Conservation (phyloP, 23 red algal species). For the Gracilaria domingensis region DNA sequence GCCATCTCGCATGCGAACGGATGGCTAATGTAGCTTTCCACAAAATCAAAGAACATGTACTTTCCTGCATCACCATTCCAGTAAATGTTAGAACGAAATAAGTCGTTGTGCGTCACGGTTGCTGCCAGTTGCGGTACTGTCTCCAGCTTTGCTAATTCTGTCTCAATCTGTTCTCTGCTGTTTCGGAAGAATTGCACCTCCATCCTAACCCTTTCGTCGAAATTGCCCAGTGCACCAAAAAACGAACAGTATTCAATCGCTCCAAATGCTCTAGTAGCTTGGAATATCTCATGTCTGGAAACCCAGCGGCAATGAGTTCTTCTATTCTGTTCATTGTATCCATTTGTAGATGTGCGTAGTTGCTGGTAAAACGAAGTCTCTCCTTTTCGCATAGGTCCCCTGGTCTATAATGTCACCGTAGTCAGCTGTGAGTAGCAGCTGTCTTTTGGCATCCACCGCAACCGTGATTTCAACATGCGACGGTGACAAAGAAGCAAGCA, state of each 20-base stretch:
- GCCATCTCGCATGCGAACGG: background rate
- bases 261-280: background rate
- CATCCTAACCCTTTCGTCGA: background rate
- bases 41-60: slow-evolving; percentile 33
- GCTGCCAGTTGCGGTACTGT: background rate
- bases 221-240: too few relatives aligned
- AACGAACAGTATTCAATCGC: too few relatives aligned
- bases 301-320: background rate
- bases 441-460: slow-evolving; percentile 10
- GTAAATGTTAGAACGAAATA: slow-evolving; percentile 2
- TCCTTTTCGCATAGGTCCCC: background rate
- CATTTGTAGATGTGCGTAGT: background rate
- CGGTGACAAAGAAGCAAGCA: background rate
- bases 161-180: background rate
- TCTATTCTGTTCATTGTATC: background rate
- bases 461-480: background rate
- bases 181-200: background rate
- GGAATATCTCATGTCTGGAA: background rate
- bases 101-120: slow-evolving; percentile 24
- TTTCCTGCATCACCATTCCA: background rate
- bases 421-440: slow-evolving; percentile 25
- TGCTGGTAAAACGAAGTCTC: background rate
- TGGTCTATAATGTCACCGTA: background rate
- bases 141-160: background rate
- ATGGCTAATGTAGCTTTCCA: slow-evolving; percentile 19